Percentiles rank a stretch among this genome's conserved stretches.
phyloP scores from a whole-genome alignment of 306 rosid species.

The Biancaea sappan region DNA sequence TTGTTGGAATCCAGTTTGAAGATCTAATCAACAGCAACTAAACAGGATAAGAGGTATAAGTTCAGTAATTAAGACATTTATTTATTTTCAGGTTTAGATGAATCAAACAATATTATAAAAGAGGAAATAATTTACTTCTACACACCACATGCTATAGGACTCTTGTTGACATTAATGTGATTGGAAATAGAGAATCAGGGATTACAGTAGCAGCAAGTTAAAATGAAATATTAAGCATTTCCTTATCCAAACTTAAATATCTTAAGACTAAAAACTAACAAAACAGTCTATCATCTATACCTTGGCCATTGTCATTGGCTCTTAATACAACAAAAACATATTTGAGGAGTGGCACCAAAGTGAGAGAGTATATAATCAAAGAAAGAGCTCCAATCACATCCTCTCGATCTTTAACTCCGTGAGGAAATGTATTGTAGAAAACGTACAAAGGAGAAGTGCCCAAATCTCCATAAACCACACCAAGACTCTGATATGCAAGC shows the following conservation, averaged over 20 bases:
- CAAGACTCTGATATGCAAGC: constrained; percentile 96
- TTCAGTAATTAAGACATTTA: constrained; percentile 10
- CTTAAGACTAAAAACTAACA: constrained; percentile 1
- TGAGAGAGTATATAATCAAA: constrained; percentile 93
- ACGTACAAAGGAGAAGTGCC: constrained; percentile 97
- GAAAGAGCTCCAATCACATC: constrained; percentile 92
- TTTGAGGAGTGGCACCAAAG: constrained; percentile 87
- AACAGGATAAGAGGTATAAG: neutral
- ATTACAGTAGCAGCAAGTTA: neutral
- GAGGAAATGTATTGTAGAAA: constrained; percentile 90
- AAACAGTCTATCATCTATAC: constrained; percentile 52
- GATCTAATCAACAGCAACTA: constrained; percentile 2
- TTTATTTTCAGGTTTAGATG: constrained; percentile 6
- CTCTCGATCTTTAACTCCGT: constrained; percentile 56
- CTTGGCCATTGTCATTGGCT: constrained; percentile 99
- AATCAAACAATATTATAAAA: constrained; percentile 3
- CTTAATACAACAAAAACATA: constrained; percentile 78
- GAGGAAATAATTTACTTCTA: constrained; percentile 4
- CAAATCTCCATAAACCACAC: constrained; percentile 96
- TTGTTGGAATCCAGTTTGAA: neutral
- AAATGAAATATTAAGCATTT: neutral
- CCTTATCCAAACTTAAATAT: constrained; percentile 11
- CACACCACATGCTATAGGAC: neutral
- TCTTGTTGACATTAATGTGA: neutral
- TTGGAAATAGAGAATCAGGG: constrained; percentile 3